These are phyloP conservation scores for Zelopaecilomyces penicillatus DNA, from an alignment of 2,329 filamentous ascomycete species.

Conservation along the genomic window DNA sequence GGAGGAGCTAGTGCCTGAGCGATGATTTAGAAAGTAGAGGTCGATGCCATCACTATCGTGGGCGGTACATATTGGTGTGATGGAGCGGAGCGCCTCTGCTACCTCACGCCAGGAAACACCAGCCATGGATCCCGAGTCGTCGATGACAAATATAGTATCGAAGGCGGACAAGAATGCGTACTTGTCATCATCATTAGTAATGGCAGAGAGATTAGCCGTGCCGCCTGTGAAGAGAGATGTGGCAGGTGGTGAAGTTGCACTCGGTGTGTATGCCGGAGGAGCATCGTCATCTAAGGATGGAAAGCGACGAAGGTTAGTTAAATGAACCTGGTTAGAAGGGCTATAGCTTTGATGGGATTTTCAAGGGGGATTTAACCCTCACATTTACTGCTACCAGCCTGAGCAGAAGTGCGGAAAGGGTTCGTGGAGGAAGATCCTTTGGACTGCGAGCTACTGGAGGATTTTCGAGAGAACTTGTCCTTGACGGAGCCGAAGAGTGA, in stretches of 20 bases:
- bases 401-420: too few species aligned
- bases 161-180: slow-evolving; percentile 72
- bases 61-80: slow-evolving; percentile 72
- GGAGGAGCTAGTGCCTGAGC: slow-evolving; percentile 28
- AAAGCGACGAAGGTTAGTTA: too few species aligned
- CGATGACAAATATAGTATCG: slow-evolving; percentile 84
- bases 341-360: too few species aligned
- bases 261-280: slow-evolving; percentile 26
- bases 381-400: too few species aligned
- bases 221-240: not conserved
- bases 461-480: slow-evolving; percentile 24
- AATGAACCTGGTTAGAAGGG: too few species aligned
- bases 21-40: slow-evolving; percentile 80
- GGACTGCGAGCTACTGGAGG: too few species aligned
- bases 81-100: slow-evolving; percentile 56
- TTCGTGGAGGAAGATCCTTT: too few species aligned
- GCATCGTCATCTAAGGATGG: slow-evolving; percentile 13
- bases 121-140: slow-evolving; percentile 84
- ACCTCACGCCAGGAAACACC: slow-evolving; percentile 72
- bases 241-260: slow-evolving; percentile 9
- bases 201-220: slow-evolving; percentile 14
- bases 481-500: slow-evolving; percentile 12
- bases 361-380: too few species aligned
- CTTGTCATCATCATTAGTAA: slow-evolving; percentile 48
- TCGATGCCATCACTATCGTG: slow-evolving; percentile 83